A percentile compares a stretch with the other conserved stretches of the same genome.
These are phyloP conservation scores for Aschersonia sp. DNA, from an alignment of 2,329 filamentous ascomycete genomes.

Conservation along the genomic window DNA sequence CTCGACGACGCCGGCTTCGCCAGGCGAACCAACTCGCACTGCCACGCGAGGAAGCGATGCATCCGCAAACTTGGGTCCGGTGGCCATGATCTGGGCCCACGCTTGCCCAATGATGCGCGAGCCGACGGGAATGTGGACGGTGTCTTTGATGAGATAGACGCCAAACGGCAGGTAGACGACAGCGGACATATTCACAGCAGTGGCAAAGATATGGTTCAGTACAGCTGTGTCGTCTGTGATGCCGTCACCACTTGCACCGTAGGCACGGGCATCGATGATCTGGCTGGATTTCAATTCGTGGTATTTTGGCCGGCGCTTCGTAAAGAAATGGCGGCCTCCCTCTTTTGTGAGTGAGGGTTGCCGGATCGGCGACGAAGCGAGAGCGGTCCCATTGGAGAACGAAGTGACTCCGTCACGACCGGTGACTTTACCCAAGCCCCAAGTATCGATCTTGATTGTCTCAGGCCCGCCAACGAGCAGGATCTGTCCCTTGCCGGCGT, in stretches of 20 bases:
- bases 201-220: constrained; percentile 14
- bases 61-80: constrained; percentile 17
- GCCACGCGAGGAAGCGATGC: constrained; percentile 21
- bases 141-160: constrained; percentile 29
- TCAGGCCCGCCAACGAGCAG: not conserved
- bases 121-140: constrained; percentile 28
- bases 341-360: not conserved
- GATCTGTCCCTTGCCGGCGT: not conserved
- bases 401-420: too few species aligned
- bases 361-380: not conserved
- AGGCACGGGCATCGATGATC: constrained; percentile 10
- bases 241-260: constrained; percentile 51
- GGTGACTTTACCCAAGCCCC: not conserved
- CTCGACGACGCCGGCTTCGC: constrained; percentile 44
- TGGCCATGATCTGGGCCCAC: constrained; percentile 32
- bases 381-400: too few species aligned
- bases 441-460: not conserved
- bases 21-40: constrained; percentile 39
- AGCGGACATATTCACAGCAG: constrained; percentile 10
- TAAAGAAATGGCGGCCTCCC: not conserved
- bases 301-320: constrained; percentile 1
- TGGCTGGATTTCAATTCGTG: not conserved
- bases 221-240: constrained; percentile 42
- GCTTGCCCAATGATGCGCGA: constrained; percentile 31
- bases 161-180: constrained; percentile 6